phyloP scores from a whole-genome alignment of 179 eudicot species.

The Beta corolliflora region DNA sequence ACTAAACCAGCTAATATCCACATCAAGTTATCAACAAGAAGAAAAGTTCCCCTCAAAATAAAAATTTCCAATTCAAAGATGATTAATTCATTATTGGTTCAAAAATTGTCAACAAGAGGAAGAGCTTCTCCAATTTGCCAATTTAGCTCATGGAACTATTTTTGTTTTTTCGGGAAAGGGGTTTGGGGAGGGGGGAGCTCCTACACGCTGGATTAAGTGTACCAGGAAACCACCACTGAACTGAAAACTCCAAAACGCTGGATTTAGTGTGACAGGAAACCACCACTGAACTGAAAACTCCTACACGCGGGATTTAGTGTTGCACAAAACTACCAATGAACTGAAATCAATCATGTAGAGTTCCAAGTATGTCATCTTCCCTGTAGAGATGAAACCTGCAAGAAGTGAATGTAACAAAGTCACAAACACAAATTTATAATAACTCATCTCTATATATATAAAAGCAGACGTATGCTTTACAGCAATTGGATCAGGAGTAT shows the following conservation, averaged over 20 bases:
- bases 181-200: neutral
- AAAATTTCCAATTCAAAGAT: neutral
- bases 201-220: neutral
- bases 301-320: neutral
- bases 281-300: neutral
- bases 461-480: neutral
- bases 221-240: neutral
- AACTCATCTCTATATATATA: neutral
- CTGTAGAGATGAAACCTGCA: constrained; percentile 67
- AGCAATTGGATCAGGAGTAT: neutral
- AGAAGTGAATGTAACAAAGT: neutral
- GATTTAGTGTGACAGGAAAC: too few species aligned
- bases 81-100: neutral
- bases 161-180: neutral
- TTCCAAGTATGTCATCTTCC: constrained; percentile 84
- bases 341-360: constrained; percentile 58
- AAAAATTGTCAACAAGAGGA: neutral
- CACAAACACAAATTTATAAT: neutral
- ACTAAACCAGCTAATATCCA: neutral
- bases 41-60: neutral
- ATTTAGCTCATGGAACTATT: neutral
- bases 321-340: neutral
- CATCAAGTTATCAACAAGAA: neutral
- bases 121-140: neutral
- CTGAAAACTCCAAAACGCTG: neutral